These are phyloP conservation scores for Zizania latifolia DNA, from an alignment of 176 grass and related monocot species.

Conservation along the genomic window DNA sequence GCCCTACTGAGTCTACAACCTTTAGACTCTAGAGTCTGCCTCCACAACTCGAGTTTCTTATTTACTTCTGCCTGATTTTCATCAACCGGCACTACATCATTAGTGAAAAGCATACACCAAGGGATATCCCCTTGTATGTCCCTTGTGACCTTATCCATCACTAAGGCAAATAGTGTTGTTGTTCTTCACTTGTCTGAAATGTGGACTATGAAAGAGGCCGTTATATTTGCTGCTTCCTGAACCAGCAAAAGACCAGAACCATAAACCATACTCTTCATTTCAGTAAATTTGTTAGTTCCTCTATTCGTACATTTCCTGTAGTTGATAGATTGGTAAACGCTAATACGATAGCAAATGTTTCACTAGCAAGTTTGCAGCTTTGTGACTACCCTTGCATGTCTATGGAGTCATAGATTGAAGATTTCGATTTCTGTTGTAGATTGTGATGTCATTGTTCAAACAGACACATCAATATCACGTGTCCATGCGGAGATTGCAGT, in stretches of 20 bases:
- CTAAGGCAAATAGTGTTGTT: no score
- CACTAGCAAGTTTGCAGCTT: not conserved
- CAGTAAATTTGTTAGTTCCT: not conserved
- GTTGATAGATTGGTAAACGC: not conserved
- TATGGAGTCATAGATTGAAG: not conserved
- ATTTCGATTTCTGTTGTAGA: constrained; percentile 36
- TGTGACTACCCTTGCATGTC: not conserved
- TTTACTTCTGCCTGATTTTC: no score
- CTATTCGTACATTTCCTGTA: not conserved
- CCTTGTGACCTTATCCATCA: no score
- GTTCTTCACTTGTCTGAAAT: constrained; percentile 8
- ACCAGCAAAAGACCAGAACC: not conserved
- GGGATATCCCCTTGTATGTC: no score
- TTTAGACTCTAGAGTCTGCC: no score
- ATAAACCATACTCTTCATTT: not conserved
- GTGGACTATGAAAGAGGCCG: not conserved
- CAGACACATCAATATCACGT: constrained; percentile 78
- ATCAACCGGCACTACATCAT: no score
- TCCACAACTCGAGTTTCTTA: no score
- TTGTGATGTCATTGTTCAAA: constrained; percentile 82
- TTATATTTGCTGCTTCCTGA: not conserved
- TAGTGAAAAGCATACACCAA: no score
- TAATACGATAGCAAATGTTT: not conserved
- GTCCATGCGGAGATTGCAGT: constrained; percentile 75
- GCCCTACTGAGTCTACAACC: no score